phyloP scores from a whole-genome alignment of 257 asterid genomes.

The Rauvolfia tetraphylla region DNA sequence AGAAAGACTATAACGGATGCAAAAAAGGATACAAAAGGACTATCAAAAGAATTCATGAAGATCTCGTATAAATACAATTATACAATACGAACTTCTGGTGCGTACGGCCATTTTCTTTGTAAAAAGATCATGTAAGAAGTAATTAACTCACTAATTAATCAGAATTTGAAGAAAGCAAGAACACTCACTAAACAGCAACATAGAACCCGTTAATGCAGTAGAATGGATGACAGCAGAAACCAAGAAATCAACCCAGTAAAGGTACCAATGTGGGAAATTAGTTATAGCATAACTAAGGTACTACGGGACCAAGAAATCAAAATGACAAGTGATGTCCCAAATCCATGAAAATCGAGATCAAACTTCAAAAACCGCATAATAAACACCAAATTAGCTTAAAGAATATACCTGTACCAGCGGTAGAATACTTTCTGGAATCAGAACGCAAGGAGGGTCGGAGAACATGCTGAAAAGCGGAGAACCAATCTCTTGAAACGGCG shows the following conservation, averaged over 20 bases:
- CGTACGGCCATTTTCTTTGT: background rate
- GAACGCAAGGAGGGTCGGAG: slow-evolving; percentile 48
- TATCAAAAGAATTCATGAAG: background rate
- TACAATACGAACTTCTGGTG: background rate
- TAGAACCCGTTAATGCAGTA: background rate
- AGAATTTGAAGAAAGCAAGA: background rate
- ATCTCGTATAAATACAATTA: background rate
- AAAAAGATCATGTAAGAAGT: background rate
- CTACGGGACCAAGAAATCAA: too few species aligned
- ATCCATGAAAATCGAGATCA: background rate
- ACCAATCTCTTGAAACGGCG: slow-evolving; percentile 30
- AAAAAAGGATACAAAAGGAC: background rate
- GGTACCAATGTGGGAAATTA: background rate
- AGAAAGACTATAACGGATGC: background rate
- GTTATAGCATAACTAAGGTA: too few species aligned
- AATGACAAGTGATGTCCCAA: too few species aligned
- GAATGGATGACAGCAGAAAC: background rate
- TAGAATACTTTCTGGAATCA: slow-evolving; percentile 40
- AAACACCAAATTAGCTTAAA: background rate
- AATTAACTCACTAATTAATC: background rate
- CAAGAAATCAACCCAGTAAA: background rate
- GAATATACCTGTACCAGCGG: background rate
- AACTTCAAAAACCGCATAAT: background rate
- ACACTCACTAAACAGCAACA: background rate
- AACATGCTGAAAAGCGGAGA: slow-evolving; percentile 29